Evolutionary conservation across 805 yeast genomes (phyloP), one percentile per base, ranked within the genome.

Genomic region (Blastobotrys muscicola): DNA sequence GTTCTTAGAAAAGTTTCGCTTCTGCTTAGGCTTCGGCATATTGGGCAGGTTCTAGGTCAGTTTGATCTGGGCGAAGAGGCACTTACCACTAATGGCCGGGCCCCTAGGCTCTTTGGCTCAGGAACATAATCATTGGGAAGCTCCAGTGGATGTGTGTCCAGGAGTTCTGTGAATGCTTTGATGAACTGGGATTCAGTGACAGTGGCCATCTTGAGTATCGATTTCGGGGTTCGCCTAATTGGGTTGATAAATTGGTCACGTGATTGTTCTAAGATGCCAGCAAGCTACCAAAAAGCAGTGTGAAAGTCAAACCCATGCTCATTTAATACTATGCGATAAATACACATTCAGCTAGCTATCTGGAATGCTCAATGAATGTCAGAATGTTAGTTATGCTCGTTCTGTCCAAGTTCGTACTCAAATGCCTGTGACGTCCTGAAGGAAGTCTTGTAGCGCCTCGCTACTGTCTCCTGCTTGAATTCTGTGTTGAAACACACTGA

Each of bases 111-210:
- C 6, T 33, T 34, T 20, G 26, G 26, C 26, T 20, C 26, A 12
- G 47, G 41, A 14, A 46, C 43, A 41, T 45, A 46, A 32, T 48
- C 46, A 26, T 40, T 42, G 10, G 42, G 38, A 5, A 43, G 36
- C 9, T 42, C 45, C 13, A 33, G 36, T 1, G 49, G 38, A 9
- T 34, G 42, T 32, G 45, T 39, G 15, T 42, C 33, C 11, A 50
- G 39, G 9, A 51, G 47, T 11, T 42, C 41, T 6, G 50, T 30
- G 31, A 39, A 50, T 20, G 53, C 46, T 32, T 41, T 43, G 12
- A 42, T 47, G 39, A 49, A 50, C 31, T 48, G 38, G 14, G 36
- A 29, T 32, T 50, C 54, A 4, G 32, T 36, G 10, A 37, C 38
- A n/a, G 33, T 38, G 32, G 46, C 31, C 40, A 33, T 34, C 13